These are phyloP conservation scores for Gossypium raimondii DNA, from an alignment of 345 rosid species.

Conservation along the genomic window DNA sequence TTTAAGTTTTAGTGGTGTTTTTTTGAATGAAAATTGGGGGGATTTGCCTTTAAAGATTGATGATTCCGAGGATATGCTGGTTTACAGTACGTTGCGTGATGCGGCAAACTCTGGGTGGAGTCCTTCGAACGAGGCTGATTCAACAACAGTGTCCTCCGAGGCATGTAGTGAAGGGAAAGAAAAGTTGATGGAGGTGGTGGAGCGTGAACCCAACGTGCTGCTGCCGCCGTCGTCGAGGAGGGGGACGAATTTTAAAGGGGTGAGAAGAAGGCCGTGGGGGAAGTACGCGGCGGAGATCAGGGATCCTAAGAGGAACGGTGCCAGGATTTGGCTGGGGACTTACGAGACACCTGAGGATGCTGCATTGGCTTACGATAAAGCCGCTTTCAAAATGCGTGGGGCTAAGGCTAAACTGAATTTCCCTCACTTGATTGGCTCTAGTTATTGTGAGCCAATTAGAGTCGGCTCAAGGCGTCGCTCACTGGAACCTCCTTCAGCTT, in stretches of 20 bases:
- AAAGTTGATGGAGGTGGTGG: neutral
- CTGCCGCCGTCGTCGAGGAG: neutral
- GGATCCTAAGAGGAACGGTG: constrained; percentile 59
- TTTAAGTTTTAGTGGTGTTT: constrained; percentile 55
- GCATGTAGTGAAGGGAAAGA: neutral
- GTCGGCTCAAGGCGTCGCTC: constrained; percentile 41
- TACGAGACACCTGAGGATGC: constrained; percentile 65
- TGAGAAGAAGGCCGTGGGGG: constrained; percentile 65
- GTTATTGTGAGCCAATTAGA: constrained; percentile 36
- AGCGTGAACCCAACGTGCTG: neutral
- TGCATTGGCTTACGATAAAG: constrained; percentile 53
- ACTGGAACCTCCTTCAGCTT: constrained; percentile 4
- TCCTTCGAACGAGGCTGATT: constrained; percentile 13
- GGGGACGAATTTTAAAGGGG: constrained; percentile 20
- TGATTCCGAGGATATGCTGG: constrained; percentile 28
- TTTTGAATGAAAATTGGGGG: constrained; percentile 30
- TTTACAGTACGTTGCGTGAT: constrained; percentile 21
- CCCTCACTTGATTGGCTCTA: constrained; percentile 48
- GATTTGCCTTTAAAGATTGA: constrained; percentile 26
- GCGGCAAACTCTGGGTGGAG: constrained; percentile 25
- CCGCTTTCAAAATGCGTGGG: constrained; percentile 53
- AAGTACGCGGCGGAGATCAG: constrained; percentile 68
- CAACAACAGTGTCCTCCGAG: neutral
- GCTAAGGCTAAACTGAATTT: constrained; percentile 55
- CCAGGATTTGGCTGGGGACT: constrained; percentile 68